Conservation (phyloP, 345 rosid species). For the Schrenkiella parvula region DNA sequence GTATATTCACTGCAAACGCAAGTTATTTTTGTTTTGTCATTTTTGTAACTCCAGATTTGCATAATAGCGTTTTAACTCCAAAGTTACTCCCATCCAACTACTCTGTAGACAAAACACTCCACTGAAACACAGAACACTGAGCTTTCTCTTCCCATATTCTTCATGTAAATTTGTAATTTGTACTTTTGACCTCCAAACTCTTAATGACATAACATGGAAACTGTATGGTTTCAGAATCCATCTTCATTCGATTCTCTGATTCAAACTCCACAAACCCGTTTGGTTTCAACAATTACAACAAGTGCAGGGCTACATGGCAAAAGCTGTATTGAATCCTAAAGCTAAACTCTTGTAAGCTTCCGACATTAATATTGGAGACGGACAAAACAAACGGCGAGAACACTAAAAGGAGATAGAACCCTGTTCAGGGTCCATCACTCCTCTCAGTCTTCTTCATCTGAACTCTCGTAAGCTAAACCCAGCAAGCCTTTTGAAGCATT, state of each 20-base stretch:
- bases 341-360: constrained; percentile 22
- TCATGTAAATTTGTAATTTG: not conserved
- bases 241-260: constrained; percentile 8
- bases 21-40: not conserved
- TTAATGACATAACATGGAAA: not conserved
- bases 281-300: constrained; percentile 33
- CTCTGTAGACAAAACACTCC: not conserved
- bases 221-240: not conserved
- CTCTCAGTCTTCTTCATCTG: constrained; percentile 64
- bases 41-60: constrained; percentile 10
- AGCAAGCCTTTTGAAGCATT: constrained; percentile 57
- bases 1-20: constrained; percentile 12
- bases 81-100: not conserved
- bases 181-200: not conserved
- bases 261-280: constrained; percentile 24
- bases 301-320: constrained; percentile 18
- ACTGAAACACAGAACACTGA: not conserved
- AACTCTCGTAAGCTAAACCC: constrained; percentile 83
- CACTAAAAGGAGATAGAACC: not conserved
- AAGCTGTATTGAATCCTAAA: constrained; percentile 18
- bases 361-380: not conserved
- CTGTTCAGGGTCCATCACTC: not conserved
- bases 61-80: not conserved
- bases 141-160: not conserved
- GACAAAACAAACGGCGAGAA: constrained; percentile 9